Evolutionary conservation across 2,329 filamentous ascomycete genomes (phyloP).

Genomic region (Ilyonectria sp.): DNA sequence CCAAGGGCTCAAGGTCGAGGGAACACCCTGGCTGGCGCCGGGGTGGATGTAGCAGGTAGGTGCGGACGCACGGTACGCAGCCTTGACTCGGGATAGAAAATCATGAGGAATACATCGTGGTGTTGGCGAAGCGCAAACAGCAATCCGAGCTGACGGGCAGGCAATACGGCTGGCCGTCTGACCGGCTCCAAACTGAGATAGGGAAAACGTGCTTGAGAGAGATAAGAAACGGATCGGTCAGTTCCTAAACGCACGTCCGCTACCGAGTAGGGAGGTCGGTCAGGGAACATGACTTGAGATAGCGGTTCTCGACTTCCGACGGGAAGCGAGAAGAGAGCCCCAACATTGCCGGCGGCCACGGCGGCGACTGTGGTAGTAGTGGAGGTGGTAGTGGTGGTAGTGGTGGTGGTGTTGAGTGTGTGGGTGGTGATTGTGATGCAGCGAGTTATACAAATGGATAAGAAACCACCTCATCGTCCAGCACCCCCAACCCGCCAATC

Average conservation of each 20-base stretch:
- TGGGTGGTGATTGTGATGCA: conserved; percentile 22
- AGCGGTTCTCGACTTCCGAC: conserved; percentile 8
- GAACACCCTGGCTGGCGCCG: conserved; percentile 16
- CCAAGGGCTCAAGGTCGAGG: conserved; percentile 25
- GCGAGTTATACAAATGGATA: conserved; percentile 30
- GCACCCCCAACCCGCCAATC: conserved; percentile 4
- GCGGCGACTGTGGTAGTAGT: conserved; percentile 6
- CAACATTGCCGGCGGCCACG: conserved; percentile 25
- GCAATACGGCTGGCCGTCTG: background rate
- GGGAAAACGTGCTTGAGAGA: conserved; percentile 5
- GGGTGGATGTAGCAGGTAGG: conserved; percentile 20
- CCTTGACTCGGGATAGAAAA: background rate
- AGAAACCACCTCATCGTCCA: conserved; percentile 33
- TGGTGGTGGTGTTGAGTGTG: conserved; percentile 18
- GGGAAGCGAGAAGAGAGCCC: conserved; percentile 9
- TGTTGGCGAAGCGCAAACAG: conserved; percentile 3
- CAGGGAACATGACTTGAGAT: conserved; percentile 28
- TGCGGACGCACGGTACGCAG: conserved; percentile 4
- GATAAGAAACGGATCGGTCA: conserved; percentile 29
- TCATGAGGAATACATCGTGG: conserved; percentile 1
- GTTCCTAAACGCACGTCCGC: conserved; percentile 21
- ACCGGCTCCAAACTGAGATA: conserved; percentile 13
- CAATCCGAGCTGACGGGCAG: background rate
- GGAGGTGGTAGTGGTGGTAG: background rate
- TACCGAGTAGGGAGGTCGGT: conserved; percentile 25